Evolutionary conservation across 768 basidiomycete species (phyloP), one percentile per base, ranked within the genome.

Genomic region (Termitomyces sp.): DNA sequence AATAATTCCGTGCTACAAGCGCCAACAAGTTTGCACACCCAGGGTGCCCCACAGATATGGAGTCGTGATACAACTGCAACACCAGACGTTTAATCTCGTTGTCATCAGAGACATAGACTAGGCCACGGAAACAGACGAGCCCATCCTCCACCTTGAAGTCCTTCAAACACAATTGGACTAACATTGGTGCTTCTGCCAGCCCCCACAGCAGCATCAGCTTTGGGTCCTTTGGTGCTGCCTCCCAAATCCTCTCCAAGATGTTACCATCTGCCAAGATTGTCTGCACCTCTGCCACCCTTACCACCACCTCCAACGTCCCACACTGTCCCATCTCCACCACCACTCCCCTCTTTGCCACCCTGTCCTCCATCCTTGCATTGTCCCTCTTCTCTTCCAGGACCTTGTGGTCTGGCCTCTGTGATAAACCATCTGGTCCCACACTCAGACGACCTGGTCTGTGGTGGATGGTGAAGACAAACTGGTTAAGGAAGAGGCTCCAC

Each of bases 401-500:
- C 23, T 38, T 35, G 23, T 49, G 35, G 16, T 49, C 35, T 9
- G 35, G 22, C 9, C 23, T 3, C 15, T 20, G 20, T 2, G 35
- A 49, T 7, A 49, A 27, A 2, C 33, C 48, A 38, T 49, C 48
- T 1, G 43, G 43, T 22, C 16, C 16, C 2, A 3, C 20, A 5
- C 23, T 27, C 23, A 31, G 16, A 10, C 23, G 43, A 25, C 47
- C 67, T 29, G 65, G 72, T 54, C 25, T 47, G 54, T 64, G 72
- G 35, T 56, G 42, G 0, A 59, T 31, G 31, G 31, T 22, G 32
- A 68, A 70, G 43, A 70, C 58, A 52, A 67, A 72, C 7, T 66
- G 56, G 2, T 65, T 56, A 0, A 76, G 59, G 23, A 59, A 61
- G n/a, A 64, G 50, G 0, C 64, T 59, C 76, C 76, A 79, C 10